These are phyloP conservation scores for Penicillium lagena DNA, from an alignment of 495 filamentous ascomycete genomes.

Conservation along the genomic window DNA sequence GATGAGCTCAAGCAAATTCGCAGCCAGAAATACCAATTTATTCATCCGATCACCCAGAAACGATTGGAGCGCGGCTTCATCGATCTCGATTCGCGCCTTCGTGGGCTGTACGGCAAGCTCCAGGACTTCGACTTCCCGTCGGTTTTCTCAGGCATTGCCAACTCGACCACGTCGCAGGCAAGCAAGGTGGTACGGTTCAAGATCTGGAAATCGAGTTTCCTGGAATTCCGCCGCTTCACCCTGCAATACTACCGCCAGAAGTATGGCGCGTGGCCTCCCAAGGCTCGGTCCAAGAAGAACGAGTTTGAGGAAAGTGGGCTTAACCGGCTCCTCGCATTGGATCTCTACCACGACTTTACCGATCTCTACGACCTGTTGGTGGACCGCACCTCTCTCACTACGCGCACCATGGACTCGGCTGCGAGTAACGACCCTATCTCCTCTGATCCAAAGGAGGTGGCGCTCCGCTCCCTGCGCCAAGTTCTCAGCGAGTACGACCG, in stretches of 20 bases:
- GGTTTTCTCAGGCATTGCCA: slow-evolving; percentile 81
- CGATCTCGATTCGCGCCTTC: slow-evolving; percentile 64
- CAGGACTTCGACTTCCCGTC: slow-evolving; percentile 86
- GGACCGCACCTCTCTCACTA: slow-evolving; percentile 57
- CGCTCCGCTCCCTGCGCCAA: slow-evolving; percentile 54
- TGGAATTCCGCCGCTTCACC: slow-evolving; percentile 65
- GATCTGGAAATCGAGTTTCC: slow-evolving; percentile 69
- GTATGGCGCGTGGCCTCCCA: slow-evolving; percentile 93
- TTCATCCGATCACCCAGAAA: slow-evolving; percentile 66
- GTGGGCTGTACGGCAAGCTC: slow-evolving; percentile 60
- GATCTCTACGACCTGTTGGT: slow-evolving; percentile 84
- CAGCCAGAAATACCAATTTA: slow-evolving; percentile 59
- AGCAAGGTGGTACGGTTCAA: slow-evolving; percentile 76
- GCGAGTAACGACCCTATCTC: slow-evolving; percentile 15
- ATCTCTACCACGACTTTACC: slow-evolving; percentile 80
- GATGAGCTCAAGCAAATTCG: slow-evolving; percentile 62
- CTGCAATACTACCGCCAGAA: slow-evolving; percentile 72
- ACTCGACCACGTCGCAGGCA: slow-evolving; percentile 65
- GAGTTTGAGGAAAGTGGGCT: slow-evolving; percentile 77
- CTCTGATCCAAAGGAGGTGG: slow-evolving; percentile 37
- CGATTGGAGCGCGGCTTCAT: slow-evolving; percentile 75
- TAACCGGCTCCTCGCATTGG: slow-evolving; percentile 73
- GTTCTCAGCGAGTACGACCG: slow-evolving; percentile 83
- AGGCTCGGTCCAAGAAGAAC: slow-evolving; percentile 87
- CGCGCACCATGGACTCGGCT: slow-evolving; percentile 39